Percentiles rank a stretch among this genome's conserved stretches.
Conservation (phyloP, 306 rosid genomes). For the Vigna unguiculata region DNA sequence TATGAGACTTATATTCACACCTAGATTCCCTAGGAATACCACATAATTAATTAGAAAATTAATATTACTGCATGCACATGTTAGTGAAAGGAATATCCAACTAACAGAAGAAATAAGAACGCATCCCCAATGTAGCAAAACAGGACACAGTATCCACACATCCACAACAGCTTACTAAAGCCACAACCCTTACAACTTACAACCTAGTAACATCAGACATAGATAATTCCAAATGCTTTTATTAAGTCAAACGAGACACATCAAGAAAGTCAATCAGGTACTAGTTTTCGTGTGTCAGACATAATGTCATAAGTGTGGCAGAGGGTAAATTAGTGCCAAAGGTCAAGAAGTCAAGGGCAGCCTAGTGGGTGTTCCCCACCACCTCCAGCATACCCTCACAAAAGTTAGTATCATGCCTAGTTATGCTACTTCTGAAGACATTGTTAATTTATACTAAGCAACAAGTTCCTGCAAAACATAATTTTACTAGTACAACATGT, state of each 20-base stretch:
- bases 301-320: background rate
- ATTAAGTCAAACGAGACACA: background rate
- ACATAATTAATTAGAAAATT: too few relatives aligned
- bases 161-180: background rate
- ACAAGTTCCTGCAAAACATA: background rate
- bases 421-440: background rate
- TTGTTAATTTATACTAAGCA: background rate
- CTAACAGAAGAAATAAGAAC: background rate
- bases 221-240: background rate
- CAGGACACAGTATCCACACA: background rate
- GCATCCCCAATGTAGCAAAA: background rate
- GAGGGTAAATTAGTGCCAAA: background rate
- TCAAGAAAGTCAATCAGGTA: slow-evolving; percentile 2
- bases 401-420: background rate
- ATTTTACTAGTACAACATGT: too few relatives aligned
- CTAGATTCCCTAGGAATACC: too few relatives aligned
- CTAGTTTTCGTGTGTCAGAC: slow-evolving; percentile 1
- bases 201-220: background rate
- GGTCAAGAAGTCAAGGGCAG: background rate
- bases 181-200: background rate
- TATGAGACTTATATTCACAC: too few relatives aligned
- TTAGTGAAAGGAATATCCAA: background rate
- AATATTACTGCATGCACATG: background rate
- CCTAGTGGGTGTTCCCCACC: background rate
- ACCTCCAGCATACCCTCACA: background rate